These are phyloP conservation scores for Cronartium ribicola DNA, from an alignment of 1,284 basidiomycete genomes.

Conservation along the genomic window DNA sequence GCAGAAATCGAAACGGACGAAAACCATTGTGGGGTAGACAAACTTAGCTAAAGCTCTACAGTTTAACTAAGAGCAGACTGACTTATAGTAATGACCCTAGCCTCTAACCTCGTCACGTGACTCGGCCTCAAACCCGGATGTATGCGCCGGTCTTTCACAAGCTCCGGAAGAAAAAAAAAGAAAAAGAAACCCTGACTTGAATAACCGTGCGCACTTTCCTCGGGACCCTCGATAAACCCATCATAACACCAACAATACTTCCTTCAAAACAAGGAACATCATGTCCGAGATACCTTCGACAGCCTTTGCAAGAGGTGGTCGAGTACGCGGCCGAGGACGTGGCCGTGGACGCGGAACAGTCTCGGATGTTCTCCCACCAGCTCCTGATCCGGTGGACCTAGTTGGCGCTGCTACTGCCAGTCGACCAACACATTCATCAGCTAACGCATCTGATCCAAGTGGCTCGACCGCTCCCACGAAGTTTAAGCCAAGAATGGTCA, in stretches of 20 bases:
- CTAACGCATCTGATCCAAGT: neutral
- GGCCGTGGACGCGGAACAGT: neutral
- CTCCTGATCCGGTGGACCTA: neutral
- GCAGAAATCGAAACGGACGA: too few relatives aligned
- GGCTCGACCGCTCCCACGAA: neutral
- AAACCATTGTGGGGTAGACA: too few relatives aligned
- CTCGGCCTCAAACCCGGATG: too few relatives aligned
- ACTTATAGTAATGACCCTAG: too few relatives aligned
- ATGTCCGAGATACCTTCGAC: neutral
- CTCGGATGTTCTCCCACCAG: neutral
- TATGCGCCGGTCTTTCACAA: neutral
- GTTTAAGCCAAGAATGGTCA: slow-evolving; percentile 35
- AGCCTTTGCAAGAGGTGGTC: neutral
- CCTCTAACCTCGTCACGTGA: too few relatives aligned
- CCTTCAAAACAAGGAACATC: too few relatives aligned
- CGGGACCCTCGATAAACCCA: neutral
- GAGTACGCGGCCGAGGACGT: neutral
- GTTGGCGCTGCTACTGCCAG: neutral
- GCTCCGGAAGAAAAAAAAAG: neutral
- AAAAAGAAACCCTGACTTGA: neutral
- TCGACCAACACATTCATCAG: neutral
- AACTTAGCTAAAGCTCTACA: too few relatives aligned
- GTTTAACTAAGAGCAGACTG: too few relatives aligned
- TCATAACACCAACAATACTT: neutral
- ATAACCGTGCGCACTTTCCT: neutral